Evolutionary conservation across 176 grass and related monocot genomes (phyloP).

Genomic region (Canna indica): DNA sequence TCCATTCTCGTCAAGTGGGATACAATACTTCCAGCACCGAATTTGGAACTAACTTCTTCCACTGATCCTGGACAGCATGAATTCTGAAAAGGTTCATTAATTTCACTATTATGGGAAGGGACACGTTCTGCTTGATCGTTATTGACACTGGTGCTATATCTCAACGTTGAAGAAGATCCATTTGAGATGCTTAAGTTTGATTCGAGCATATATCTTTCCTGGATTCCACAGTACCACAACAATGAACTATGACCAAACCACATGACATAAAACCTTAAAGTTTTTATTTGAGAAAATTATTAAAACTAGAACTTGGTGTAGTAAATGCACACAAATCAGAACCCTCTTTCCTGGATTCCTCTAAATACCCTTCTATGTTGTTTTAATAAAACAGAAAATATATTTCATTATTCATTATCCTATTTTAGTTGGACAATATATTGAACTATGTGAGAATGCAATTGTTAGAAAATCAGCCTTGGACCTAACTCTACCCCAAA

Average conservation of each 20-base stretch:
- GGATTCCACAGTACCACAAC: slow-evolving; percentile 11
- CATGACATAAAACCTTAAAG: neutral
- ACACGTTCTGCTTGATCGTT: slow-evolving; percentile 37
- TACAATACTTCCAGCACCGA: slow-evolving; percentile 18
- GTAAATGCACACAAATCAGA: too few relatives aligned
- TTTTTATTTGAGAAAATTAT: too few relatives aligned
- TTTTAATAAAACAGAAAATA: too few relatives aligned
- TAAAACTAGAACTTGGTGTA: too few relatives aligned
- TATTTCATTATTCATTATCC: too few relatives aligned
- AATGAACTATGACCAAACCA: slow-evolving; percentile 1
- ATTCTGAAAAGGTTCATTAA: slow-evolving; percentile 29
- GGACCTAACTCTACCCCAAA: too few relatives aligned
- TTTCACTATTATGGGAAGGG: slow-evolving; percentile 29
- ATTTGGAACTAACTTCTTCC: slow-evolving; percentile 77
- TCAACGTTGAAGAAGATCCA: slow-evolving; percentile 19
- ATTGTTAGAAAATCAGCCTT: too few relatives aligned
- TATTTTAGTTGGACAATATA: too few relatives aligned
- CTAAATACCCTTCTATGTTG: too few relatives aligned
- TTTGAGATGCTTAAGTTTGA: slow-evolving; percentile 16
- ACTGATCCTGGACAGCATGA: slow-evolving; percentile 43
- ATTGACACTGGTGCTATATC: slow-evolving; percentile 30
- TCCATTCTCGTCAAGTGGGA: slow-evolving; percentile 25
- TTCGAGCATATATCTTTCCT: slow-evolving; percentile 28
- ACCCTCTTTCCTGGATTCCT: too few relatives aligned
- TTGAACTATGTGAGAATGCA: too few relatives aligned